A percentile compares a stretch with the other conserved stretches of the same genome.
These are phyloP conservation scores for Elsinoe perseae DNA, from an alignment of 2,329 filamentous ascomycete species.

Conservation along the genomic window DNA sequence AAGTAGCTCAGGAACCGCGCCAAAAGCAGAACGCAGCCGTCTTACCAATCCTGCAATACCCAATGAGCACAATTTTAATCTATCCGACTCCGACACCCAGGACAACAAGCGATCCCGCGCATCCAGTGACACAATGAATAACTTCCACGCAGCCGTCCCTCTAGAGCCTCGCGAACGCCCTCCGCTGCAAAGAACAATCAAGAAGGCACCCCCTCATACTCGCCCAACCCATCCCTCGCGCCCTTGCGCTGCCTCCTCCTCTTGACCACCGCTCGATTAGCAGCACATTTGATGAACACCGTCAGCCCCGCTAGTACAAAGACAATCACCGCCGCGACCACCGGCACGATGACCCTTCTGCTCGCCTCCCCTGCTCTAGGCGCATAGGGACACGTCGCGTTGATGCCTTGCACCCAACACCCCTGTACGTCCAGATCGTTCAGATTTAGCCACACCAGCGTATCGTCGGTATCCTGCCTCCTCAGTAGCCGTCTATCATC, in stretches of 20 bases:
- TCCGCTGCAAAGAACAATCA: slow-evolving; percentile 16
- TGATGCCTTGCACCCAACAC: slow-evolving; percentile 55
- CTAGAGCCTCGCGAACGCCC: too few relatives aligned
- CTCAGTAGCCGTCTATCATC: background rate
- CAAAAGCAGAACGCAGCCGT: too few relatives aligned
- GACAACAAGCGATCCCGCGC: too few relatives aligned
- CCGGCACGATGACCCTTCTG: slow-evolving; percentile 51
- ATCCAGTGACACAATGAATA: background rate
- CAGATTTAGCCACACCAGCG: slow-evolving; percentile 50
- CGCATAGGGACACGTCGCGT: slow-evolving; percentile 53
- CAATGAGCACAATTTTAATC: too few relatives aligned
- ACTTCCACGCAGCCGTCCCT: too few relatives aligned
- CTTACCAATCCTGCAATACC: too few relatives aligned
- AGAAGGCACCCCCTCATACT: slow-evolving; percentile 59
- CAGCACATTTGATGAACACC: slow-evolving; percentile 56
- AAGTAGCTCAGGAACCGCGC: too few relatives aligned
- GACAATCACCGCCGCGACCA: slow-evolving; percentile 55
- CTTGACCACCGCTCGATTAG: slow-evolving; percentile 49
- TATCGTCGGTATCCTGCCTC: slow-evolving; percentile 25
- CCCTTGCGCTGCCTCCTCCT: slow-evolving; percentile 43
- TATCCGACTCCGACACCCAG: too few relatives aligned
- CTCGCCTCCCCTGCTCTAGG: slow-evolving; percentile 31
- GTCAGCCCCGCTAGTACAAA: slow-evolving; percentile 54
- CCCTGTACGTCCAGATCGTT: slow-evolving; percentile 49
- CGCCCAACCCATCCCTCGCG: slow-evolving; percentile 59